Evolutionary conservation across 2,329 filamentous ascomycete species (phyloP), one percentile per base, ranked within the genome.

Genomic region (Xylaria sp.): DNA sequence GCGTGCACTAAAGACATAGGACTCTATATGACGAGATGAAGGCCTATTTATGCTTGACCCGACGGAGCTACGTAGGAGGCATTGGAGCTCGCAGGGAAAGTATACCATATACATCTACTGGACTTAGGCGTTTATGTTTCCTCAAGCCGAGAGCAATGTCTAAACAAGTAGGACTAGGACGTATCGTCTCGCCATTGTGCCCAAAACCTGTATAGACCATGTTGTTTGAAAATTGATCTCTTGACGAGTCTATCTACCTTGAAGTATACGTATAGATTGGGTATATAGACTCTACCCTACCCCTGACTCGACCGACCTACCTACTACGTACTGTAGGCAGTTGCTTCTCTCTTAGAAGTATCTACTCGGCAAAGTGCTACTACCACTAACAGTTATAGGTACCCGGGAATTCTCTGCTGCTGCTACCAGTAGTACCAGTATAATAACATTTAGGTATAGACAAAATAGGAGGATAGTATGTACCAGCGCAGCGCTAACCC

Each of bases 271-370:
- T n/a, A 29, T 50, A 50, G 27, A 10, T 51, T 31, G n/a, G 25
- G 17, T n/a, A 51, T 31, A 29, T 51, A 17, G 47, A 31, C 47
- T 51, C 47, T 51, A 31, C n/a, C 6, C 47, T 51, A 22, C 27
- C 27, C 47, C 47, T 51, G 47, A 51, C 47, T 51, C 47, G 17
- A 51, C 47, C 6, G n/a, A n/a, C n/a, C n/a, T n/a, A n/a, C n/a
- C n/a, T n/a, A n/a, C n/a, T n/a, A n/a, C n/a, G n/a, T n/a, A n/a
- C n/a, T n/a, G n/a, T n/a, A n/a, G n/a, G n/a, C n/a, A n/a, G n/a
- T n/a, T n/a, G n/a, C n/a, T n/a, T n/a, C n/a, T n/a, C n/a, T n/a
- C 7, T 10, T n/a, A 22, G n/a, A 39, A n/a, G 51, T 55, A 55
- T 27, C 33, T 39, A 11, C 36, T 42, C 36, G 13, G 36, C 22